Base-by-base conservation (phyloP, 805 yeast genomes). In the Lipomyces sp. region DNA sequence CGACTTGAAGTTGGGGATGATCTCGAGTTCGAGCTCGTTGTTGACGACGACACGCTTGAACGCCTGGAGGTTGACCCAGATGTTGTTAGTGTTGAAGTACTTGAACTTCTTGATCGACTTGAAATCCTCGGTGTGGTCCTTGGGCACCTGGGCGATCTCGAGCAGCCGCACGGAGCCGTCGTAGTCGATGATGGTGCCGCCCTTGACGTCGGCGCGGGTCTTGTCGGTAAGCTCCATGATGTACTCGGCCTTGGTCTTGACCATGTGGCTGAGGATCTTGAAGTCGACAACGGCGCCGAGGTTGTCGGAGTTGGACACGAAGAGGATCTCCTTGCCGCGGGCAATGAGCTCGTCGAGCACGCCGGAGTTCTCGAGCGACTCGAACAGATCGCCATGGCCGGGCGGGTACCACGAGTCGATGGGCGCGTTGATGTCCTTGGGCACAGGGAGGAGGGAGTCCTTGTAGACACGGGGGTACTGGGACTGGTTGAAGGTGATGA, bases 351-450 rank as follows among this genome's bases (percentile, higher is more conserved):
- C 81, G 54, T 93, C 98, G 60, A 93, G 78, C 67, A 91, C 93
- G 54, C 98, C 98, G 11, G 95, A 83, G 51, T 86, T 81, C 53
- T 85, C 82, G 66, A 93, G 76, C 21, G 93, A 76, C 74, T 93
- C 98, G 62, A 90, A 93, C 69, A 93, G 74, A 73, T 93, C 98
- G 73, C 98, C 98, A 71, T 93, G 98, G 47, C 98, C 98, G n/a
- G 98, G 98, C 44, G 98, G 98, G 69, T 93, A 93, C 98, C 98
- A 93, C 51, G 86, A 76, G 64, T 87, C 91, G 62, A 86, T 77
- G 38, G 77, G 76, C 64, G 88, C 95, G 54, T 83, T 82, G 58
- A 69, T 77, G 32, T 78, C 66, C 59, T 84, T 80, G 53, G 98
- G 97, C 42, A 91, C 96, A 24, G 98, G 98, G 68, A 93, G 79